A percentile compares a stretch with the other conserved stretches of the same genome.
Conservation (phyloP, 495 filamentous ascomycete species). For the Hyaloscypha bicolor region DNA sequence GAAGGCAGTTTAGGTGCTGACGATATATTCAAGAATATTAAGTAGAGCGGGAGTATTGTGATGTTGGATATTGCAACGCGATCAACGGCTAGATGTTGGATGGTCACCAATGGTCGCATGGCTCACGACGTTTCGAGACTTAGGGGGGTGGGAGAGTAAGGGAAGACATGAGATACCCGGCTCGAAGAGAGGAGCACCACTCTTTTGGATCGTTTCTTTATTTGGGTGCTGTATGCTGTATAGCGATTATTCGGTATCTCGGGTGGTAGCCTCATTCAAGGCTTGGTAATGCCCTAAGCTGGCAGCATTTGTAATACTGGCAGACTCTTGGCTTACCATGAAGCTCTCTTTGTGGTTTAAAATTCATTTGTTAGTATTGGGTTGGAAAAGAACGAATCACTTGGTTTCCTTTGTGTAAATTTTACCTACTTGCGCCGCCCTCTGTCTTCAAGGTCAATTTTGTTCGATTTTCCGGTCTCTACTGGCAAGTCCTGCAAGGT, state of each 20-base stretch:
- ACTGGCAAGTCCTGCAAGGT: neutral
- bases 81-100: slow-evolving; percentile 23
- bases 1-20: slow-evolving; percentile 46
- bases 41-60: slow-evolving; percentile 29
- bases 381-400: neutral
- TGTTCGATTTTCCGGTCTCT: neutral
- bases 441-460: neutral
- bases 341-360: slow-evolving; percentile 15
- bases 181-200: slow-evolving; percentile 28
- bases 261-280: slow-evolving; percentile 9
- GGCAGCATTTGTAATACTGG: slow-evolving; percentile 31
- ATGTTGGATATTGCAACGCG: slow-evolving; percentile 22
- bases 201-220: slow-evolving; percentile 23
- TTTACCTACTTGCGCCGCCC: neutral
- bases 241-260: slow-evolving; percentile 13
- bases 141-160: slow-evolving; percentile 1
- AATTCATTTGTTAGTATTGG: slow-evolving; percentile 29
- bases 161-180: slow-evolving; percentile 30
- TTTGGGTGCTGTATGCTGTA: slow-evolving; percentile 17
- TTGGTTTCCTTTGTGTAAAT: neutral
- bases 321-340: slow-evolving; percentile 17
- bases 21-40: slow-evolving; percentile 63
- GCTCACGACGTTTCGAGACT: slow-evolving; percentile 18
- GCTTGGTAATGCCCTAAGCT: slow-evolving; percentile 25
- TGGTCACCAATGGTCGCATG: slow-evolving; percentile 27